Evolutionary conservation across 1,284 basidiomycete genomes (phyloP).

Genomic region (Schizophyllum amplum): DNA sequence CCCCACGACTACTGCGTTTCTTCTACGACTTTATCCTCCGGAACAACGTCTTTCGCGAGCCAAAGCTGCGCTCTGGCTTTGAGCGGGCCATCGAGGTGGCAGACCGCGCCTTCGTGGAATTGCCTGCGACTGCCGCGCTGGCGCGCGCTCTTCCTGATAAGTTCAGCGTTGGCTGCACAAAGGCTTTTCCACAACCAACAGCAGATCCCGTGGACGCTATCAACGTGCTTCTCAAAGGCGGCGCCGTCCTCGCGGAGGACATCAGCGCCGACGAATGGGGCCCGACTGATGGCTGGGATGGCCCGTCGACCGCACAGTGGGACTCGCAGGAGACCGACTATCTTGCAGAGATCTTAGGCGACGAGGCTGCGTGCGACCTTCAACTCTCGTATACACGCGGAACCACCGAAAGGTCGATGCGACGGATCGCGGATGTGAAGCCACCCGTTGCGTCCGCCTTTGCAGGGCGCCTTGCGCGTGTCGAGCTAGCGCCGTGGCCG

Average conservation of each 20-base stretch:
- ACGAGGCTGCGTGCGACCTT: not conserved
- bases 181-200: not conserved
- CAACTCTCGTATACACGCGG: not conserved
- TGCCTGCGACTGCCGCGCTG: not conserved
- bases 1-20: not conserved
- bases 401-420: not conserved
- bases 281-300: not conserved
- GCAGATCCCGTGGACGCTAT: not conserved
- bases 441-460: not conserved
- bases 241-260: not conserved
- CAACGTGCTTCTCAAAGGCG: not conserved
- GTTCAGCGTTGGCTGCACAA: not conserved
- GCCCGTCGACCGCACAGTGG: too few relatives aligned
- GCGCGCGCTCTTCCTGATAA: not conserved
- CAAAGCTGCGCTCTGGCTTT: not conserved
- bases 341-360: not conserved
- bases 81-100: not conserved
- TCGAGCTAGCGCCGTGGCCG: slow-evolving; percentile 49
- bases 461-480: slow-evolving; percentile 43
- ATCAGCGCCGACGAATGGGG: not conserved
- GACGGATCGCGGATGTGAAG: not conserved
- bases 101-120: not conserved
- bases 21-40: not conserved
- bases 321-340: not conserved
- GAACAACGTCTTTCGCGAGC: not conserved